phyloP scores from a whole-genome alignment of 495 filamentous ascomycete genomes.

The Gamarada debralockiae region DNA sequence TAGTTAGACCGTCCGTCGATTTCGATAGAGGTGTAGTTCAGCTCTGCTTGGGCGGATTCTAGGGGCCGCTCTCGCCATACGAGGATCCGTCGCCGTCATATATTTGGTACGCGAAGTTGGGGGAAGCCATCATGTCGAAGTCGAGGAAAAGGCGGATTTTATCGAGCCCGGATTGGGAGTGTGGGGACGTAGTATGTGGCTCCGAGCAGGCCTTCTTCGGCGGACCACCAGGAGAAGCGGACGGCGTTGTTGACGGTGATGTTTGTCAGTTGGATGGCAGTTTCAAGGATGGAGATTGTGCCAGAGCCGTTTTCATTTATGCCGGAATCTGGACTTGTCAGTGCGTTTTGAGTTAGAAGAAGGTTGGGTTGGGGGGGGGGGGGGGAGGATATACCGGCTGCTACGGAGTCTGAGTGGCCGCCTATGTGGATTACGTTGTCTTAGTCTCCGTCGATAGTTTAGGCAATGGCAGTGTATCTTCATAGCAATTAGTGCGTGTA shows the following conservation, averaged over 20 bases:
- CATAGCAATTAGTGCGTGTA: constrained; percentile 49
- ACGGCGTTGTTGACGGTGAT: constrained; percentile 53
- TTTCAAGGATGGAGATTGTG: constrained; percentile 47
- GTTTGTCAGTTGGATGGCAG: constrained; percentile 44
- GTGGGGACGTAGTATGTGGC: constrained; percentile 49
- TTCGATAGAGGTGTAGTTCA: constrained; percentile 48
- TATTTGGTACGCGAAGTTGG: constrained; percentile 51
- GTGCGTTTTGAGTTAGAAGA: no score
- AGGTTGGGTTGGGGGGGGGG: no score
- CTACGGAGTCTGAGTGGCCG: constrained; percentile 50
- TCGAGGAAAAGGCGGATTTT: constrained; percentile 57
- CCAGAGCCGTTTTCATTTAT: constrained; percentile 51
- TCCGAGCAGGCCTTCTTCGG: constrained; percentile 53
- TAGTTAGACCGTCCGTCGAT: constrained; percentile 58
- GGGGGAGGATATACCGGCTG: no score
- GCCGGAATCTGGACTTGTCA: constrained; percentile 31
- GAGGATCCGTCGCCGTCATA: constrained; percentile 45
- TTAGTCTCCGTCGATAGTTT: constrained; percentile 47
- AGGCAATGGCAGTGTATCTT: constrained; percentile 48
- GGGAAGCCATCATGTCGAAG: constrained; percentile 56
- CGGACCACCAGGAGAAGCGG: constrained; percentile 54
- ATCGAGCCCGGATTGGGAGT: constrained; percentile 43
- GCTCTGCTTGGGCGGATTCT: constrained; percentile 40
- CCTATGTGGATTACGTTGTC: constrained; percentile 55
- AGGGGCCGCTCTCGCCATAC: constrained; percentile 43